Conservation (phyloP, 805 yeast species). For the Starmerella powellii region DNA sequence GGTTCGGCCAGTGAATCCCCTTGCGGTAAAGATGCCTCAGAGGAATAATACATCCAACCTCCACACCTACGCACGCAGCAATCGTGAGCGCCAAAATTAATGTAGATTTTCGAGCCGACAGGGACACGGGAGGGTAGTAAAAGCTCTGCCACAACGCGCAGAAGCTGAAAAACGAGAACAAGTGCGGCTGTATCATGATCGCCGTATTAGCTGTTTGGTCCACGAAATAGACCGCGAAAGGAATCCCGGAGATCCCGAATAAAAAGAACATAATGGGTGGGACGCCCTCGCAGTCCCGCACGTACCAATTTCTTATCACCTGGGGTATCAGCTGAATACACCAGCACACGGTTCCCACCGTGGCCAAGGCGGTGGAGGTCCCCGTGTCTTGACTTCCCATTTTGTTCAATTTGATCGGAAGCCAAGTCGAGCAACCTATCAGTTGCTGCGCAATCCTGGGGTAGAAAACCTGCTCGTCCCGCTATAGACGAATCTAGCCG, state of each 20-base stretch:
- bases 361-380: constrained; percentile 43
- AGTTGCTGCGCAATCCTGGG: too few relatives aligned
- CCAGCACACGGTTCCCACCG: constrained; percentile 86
- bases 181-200: constrained; percentile 74
- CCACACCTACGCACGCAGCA: constrained; percentile 42
- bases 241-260: constrained; percentile 72
- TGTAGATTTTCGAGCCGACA: constrained; percentile 27
- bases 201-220: constrained; percentile 62
- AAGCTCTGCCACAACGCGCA: constrained; percentile 58
- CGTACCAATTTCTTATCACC: constrained; percentile 56
- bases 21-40: constrained; percentile 42
- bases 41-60: constrained; percentile 61
- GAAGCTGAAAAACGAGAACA: constrained; percentile 59
- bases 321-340: constrained; percentile 86
- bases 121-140: constrained; percentile 58
- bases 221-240: constrained; percentile 75
- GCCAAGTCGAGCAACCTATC: too few relatives aligned
- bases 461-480: too few relatives aligned
- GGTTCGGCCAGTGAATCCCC: constrained; percentile 59
- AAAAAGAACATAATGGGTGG: constrained; percentile 80
- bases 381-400: constrained; percentile 2
- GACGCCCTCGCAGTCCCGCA: constrained; percentile 72
- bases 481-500: not conserved
- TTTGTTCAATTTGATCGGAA: not conserved
- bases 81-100: constrained; percentile 32